A percentile compares a stretch with the other conserved stretches of the same genome.
These are phyloP conservation scores for Penicillium desertorum DNA, from an alignment of 495 filamentous ascomycete genomes.

Conservation along the genomic window DNA sequence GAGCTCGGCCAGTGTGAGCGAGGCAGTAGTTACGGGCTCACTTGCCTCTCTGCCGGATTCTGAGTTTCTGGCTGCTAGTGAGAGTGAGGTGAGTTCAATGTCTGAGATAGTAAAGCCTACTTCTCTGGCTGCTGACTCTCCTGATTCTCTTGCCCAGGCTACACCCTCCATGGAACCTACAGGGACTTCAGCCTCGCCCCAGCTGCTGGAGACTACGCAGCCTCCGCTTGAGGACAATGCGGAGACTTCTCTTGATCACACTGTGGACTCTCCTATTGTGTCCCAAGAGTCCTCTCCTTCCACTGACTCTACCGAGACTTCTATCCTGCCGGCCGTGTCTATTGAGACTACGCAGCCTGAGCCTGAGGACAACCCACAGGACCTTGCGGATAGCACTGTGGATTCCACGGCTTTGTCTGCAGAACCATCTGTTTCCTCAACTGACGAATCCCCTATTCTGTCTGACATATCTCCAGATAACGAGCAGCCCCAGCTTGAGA, in stretches of 20 bases:
- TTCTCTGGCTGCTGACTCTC: not conserved
- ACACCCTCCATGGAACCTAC: too few relatives aligned
- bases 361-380: not conserved
- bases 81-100: not conserved
- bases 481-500: not conserved
- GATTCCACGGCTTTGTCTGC: not conserved
- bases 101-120: not conserved
- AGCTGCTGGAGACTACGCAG: too few relatives aligned
- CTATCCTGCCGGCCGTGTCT: not conserved
- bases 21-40: not conserved
- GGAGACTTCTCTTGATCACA: not conserved
- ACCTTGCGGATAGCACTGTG: not conserved
- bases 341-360: not conserved
- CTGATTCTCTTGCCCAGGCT: not conserved
- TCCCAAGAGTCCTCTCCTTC: not conserved
- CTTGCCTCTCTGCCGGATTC: not conserved
- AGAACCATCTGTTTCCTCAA: not conserved
- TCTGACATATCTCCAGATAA: not conserved
- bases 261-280: not conserved
- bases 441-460: not conserved
- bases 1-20: not conserved
- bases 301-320: not conserved
- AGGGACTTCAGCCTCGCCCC: too few relatives aligned
- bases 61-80: not conserved
- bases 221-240: not conserved